A percentile compares a stretch with the other conserved stretches of the same genome.
Conservation (phyloP, 176 grass and related monocot genomes). For the Otatea glauca region DNA sequence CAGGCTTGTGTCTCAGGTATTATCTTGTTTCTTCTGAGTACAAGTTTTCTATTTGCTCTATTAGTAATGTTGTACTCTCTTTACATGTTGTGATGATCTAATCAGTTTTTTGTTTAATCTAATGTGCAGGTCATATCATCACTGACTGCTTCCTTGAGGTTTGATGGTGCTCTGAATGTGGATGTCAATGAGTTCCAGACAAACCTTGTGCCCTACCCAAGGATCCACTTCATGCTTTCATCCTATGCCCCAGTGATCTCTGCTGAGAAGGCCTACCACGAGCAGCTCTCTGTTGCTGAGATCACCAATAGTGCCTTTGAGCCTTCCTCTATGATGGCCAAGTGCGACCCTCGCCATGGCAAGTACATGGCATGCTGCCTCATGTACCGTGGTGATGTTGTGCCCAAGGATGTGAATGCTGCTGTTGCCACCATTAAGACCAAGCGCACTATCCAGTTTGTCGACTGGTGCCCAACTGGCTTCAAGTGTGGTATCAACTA, state of each 20-base stretch:
- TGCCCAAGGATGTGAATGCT: conserved; percentile 56
- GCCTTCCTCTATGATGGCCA: conserved; percentile 66
- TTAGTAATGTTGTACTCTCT: neutral
- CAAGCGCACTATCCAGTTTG: conserved; percentile 66
- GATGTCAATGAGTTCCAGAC: conserved; percentile 66
- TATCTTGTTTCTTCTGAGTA: neutral
- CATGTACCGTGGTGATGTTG: conserved; percentile 63
- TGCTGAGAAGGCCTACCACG: conserved; percentile 62
- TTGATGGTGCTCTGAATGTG: conserved; percentile 62
- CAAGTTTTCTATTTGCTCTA: neutral
- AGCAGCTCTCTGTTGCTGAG: conserved; percentile 61
- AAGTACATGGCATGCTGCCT: conserved; percentile 73
- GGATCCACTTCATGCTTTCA: conserved; percentile 69
- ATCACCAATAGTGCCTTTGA: conserved; percentile 62
- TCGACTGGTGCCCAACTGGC: conserved; percentile 60
- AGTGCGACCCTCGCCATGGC: conserved; percentile 62
- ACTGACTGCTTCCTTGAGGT: conserved; percentile 59
- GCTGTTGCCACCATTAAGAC: conserved; percentile 64
- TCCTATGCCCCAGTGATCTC: conserved; percentile 62
- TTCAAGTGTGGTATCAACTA: conserved; percentile 73
- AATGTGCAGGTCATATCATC: conserved; percentile 56
- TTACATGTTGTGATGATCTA: neutral
- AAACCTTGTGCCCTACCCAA: conserved; percentile 58
- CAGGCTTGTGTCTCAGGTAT: conserved; percentile 64
- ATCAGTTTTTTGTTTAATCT: neutral